A percentile compares a stretch with the other conserved stretches of the same genome.
Conservation (phyloP, 1,284 basidiomycete genomes). For the Ganoderma resinaceum region DNA sequence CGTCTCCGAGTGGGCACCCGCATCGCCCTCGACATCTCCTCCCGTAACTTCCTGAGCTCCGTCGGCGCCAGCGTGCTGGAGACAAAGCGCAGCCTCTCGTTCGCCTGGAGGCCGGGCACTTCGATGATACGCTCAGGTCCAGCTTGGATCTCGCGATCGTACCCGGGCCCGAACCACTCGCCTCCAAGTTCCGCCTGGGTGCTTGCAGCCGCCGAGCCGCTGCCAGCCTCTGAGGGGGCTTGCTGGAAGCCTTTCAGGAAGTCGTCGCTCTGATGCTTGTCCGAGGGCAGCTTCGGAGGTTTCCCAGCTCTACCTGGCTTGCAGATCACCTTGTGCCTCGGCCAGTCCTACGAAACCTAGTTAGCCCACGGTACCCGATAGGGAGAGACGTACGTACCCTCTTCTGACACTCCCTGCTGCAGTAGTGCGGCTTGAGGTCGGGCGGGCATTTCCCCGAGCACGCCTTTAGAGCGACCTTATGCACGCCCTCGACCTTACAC, state of each 20-base stretch:
- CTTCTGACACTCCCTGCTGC: conserved; percentile 20
- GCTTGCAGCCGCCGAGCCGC: too few species aligned
- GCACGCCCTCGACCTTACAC: conserved; percentile 15
- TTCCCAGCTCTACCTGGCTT: conserved; percentile 3
- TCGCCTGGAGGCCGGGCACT: neutral
- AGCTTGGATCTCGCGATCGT: conserved; percentile 3
- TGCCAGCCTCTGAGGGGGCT: neutral
- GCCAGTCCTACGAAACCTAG: conserved; percentile 8
- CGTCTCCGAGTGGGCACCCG: neutral
- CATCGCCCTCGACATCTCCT: conserved; percentile 4
- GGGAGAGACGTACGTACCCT: neutral
- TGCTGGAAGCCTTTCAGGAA: neutral
- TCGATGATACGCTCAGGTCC: conserved; percentile 10
- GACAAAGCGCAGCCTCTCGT: conserved; percentile 7
- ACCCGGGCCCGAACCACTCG: conserved; percentile 5
- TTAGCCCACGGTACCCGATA: neutral
- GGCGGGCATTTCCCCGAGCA: conserved; percentile 21
- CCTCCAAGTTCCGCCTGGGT: conserved; percentile 5
- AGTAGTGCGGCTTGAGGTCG: conserved; percentile 13
- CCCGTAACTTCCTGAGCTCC: conserved; percentile 11
- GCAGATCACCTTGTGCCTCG: conserved; percentile 10
- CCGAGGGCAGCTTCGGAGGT: neutral
- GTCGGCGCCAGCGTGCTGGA: conserved; percentile 12
- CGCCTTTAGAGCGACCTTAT: conserved; percentile 11
- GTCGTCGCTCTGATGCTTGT: neutral